These are phyloP conservation scores for Chalaropsis ovoidea DNA, from an alignment of 2,329 filamentous ascomycete genomes.

Conservation along the genomic window DNA sequence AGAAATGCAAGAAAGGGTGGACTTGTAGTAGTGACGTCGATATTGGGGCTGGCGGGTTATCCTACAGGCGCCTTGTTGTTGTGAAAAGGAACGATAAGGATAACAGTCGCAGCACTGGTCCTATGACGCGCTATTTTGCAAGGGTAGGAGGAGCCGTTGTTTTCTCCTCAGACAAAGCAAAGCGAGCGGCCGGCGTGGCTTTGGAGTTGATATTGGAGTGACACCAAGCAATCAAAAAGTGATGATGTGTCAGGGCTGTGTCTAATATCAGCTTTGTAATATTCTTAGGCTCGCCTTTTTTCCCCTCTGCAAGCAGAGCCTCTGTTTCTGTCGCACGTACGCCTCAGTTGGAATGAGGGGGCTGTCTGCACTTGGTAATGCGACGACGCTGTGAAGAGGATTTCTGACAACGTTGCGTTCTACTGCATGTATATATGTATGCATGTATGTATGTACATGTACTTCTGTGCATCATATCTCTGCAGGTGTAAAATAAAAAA, in stretches of 20 bases:
- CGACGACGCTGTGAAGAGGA: background rate
- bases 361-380: background rate
- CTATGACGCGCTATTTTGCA: slow-evolving; percentile 10
- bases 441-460: slow-evolving; percentile 3
- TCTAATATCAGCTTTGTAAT: background rate
- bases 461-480: background rate
- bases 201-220: background rate
- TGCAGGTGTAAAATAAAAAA: background rate
- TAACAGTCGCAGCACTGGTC: background rate
- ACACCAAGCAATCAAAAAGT: background rate
- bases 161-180: background rate
- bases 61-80: background rate
- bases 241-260: too few relatives aligned
- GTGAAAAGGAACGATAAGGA: slow-evolving; percentile 7
- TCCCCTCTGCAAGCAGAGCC: background rate
- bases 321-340: background rate
- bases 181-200: background rate
- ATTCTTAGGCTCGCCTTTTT: background rate
- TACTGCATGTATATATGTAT: background rate
- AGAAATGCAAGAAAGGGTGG: background rate
- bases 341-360: background rate
- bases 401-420: background rate
- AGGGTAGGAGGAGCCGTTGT: background rate
- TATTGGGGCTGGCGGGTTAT: background rate
- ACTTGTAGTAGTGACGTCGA: background rate